Conservation (phyloP, 495 filamentous ascomycete genomes). For the Penicillium dipodomyicola region DNA sequence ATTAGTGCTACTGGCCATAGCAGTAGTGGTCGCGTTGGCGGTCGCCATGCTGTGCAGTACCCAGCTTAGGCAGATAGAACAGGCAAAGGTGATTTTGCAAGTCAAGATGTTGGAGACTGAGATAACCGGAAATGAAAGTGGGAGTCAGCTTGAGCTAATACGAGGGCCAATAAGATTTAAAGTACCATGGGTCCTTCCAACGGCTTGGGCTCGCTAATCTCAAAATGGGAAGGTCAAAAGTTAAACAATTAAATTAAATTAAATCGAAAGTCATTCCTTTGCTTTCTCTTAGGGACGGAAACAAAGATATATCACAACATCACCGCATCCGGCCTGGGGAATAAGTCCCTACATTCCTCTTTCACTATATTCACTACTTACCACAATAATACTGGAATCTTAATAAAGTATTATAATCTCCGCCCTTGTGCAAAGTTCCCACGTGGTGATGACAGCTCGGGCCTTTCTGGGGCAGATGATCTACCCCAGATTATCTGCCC, state of each 20-base stretch:
- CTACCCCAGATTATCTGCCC: background rate
- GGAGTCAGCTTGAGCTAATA: constrained; percentile 3
- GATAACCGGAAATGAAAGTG: background rate
- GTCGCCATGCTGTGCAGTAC: constrained; percentile 13
- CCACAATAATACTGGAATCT: too few relatives aligned
- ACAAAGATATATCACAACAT: too few relatives aligned
- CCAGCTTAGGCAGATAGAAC: background rate
- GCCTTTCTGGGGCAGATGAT: background rate
- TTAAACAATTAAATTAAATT: too few relatives aligned
- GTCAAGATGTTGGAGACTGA: background rate
- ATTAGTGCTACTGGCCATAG: constrained; percentile 6
- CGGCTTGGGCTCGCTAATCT: background rate
- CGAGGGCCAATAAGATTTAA: constrained; percentile 3
- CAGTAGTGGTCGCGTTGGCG: constrained; percentile 3
- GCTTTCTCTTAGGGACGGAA: too few relatives aligned
- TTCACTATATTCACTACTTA: too few relatives aligned
- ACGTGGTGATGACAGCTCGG: constrained; percentile 1
- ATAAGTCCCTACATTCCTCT: too few relatives aligned
- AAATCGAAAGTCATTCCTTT: too few relatives aligned
- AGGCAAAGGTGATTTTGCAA: background rate
- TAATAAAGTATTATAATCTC: background rate
- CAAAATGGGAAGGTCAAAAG: background rate
- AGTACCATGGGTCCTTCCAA: background rate
- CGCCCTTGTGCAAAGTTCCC: background rate
- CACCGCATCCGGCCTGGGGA: too few relatives aligned